These are phyloP conservation scores for Gomphus bonarii DNA, from an alignment of 1,284 basidiomycete species.

Conservation along the genomic window DNA sequence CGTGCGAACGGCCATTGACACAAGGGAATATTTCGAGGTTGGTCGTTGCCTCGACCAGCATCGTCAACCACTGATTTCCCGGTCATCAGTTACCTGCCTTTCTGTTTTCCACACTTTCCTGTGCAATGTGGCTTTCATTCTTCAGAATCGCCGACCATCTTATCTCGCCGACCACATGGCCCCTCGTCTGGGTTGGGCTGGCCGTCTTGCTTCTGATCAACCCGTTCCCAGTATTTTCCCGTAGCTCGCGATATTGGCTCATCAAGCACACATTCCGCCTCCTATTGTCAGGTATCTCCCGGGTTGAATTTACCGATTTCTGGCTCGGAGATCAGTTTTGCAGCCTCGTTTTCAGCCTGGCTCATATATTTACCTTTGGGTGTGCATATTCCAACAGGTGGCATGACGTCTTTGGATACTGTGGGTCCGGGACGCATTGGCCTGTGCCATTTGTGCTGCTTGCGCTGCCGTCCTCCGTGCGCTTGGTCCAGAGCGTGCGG, in stretches of 20 bases:
- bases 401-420: conserved; percentile 34
- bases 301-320: conserved; percentile 79
- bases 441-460: conserved; percentile 46
- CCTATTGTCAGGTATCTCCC: conserved; percentile 57
- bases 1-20: conserved; percentile 65
- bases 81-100: conserved; percentile 62
- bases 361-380: conserved; percentile 61
- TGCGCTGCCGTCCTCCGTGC: conserved; percentile 55
- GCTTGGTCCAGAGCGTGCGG: conserved; percentile 78
- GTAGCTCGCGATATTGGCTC: conserved; percentile 72
- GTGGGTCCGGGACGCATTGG: conserved; percentile 40
- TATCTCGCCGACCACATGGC: conserved; percentile 58
- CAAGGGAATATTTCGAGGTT: conserved; percentile 77
- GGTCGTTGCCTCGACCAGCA: conserved; percentile 10
- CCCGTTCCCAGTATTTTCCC: conserved; percentile 63
- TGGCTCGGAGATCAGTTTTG: conserved; percentile 82
- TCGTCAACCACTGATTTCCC: background rate
- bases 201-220: conserved; percentile 55
- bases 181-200: conserved; percentile 75
- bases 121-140: conserved; percentile 83
- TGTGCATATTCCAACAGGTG: conserved; percentile 62
- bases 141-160: conserved; percentile 41
- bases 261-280: conserved; percentile 52
- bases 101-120: conserved; percentile 65
- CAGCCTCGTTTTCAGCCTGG: conserved; percentile 65